Conservation (phyloP, 805 yeast genomes). For the Candida golubevii region DNA sequence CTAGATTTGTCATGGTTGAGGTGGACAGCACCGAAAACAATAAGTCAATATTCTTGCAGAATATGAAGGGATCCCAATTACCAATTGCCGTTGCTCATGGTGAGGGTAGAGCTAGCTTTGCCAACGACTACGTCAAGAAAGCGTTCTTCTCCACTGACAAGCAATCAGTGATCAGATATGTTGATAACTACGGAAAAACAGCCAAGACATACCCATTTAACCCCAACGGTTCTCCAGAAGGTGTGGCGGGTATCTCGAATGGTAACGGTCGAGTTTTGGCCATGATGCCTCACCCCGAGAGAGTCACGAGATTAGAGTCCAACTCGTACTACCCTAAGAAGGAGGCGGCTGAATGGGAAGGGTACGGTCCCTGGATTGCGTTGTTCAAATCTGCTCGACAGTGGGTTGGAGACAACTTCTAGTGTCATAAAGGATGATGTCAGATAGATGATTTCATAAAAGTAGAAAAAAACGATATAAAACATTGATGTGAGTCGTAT, state of each 20-base stretch:
- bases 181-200: slow-evolving; percentile 84
- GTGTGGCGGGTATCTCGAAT: slow-evolving; percentile 87
- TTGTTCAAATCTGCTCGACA: slow-evolving; percentile 88
- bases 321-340: slow-evolving; percentile 84
- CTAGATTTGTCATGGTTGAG: slow-evolving; percentile 88
- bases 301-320: slow-evolving; percentile 81
- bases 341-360: slow-evolving; percentile 63
- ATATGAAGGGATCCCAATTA: slow-evolving; percentile 88
- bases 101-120: slow-evolving; percentile 88
- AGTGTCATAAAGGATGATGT: background rate
- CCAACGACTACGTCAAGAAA: slow-evolving; percentile 36
- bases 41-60: slow-evolving; percentile 69
- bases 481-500: too few relatives aligned
- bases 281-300: slow-evolving; percentile 99
- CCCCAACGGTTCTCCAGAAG: slow-evolving; percentile 94
- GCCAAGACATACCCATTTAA: slow-evolving; percentile 87
- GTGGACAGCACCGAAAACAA: slow-evolving; percentile 48
- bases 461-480: too few relatives aligned
- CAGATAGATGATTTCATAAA: too few relatives aligned
- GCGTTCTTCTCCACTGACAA: slow-evolving; percentile 45
- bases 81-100: slow-evolving; percentile 99
- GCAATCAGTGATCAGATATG: slow-evolving; percentile 68
- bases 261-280: slow-evolving; percentile 95
- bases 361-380: slow-evolving; percentile 93
- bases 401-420: slow-evolving; percentile 65